These are phyloP conservation scores for Biscogniauxia mediterranea DNA, from an alignment of 2,329 filamentous ascomycete genomes.

Conservation along the genomic window DNA sequence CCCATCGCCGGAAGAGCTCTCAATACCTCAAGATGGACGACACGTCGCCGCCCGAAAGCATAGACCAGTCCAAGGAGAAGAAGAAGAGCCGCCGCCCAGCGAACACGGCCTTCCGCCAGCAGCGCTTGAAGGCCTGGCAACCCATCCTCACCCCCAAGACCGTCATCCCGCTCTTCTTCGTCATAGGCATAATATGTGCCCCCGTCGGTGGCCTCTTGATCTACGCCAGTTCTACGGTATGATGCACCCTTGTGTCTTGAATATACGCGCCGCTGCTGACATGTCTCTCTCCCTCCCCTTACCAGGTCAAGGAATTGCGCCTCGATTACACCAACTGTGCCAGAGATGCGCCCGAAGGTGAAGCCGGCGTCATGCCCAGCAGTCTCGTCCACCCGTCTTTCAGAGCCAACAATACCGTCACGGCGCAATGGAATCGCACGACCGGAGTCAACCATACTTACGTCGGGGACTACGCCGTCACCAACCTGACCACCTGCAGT, in stretches of 20 bases:
- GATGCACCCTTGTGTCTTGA: constrained; percentile 17
- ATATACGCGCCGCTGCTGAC: constrained; percentile 11
- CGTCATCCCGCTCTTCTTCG: constrained; percentile 62
- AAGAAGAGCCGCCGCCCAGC: constrained; percentile 89
- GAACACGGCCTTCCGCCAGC: constrained; percentile 95
- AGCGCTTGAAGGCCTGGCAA: constrained; percentile 98
- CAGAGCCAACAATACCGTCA: constrained; percentile 49
- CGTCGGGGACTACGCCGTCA: constrained; percentile 14
- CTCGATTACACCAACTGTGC: constrained; percentile 88
- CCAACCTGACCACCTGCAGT: constrained; percentile 54
- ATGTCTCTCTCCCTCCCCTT: constrained; percentile 3
- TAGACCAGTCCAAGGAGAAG: constrained; percentile 62
- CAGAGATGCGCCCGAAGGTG: constrained; percentile 47
- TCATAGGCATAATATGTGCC: constrained; percentile 80
- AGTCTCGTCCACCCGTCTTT: constrained; percentile 67
- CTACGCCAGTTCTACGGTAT: constrained; percentile 78
- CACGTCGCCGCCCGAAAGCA: constrained; percentile 48
- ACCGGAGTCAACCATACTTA: constrained; percentile 38
- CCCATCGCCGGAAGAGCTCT: not conserved
- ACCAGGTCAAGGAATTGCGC: constrained; percentile 80
- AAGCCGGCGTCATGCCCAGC: constrained; percentile 49
- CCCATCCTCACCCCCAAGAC: constrained; percentile 95
- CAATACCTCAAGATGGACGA: constrained; percentile 44
- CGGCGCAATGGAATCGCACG: constrained; percentile 35
- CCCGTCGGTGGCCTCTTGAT: constrained; percentile 85